Base-by-base conservation (phyloP, 805 yeast species). In the Zygoascus bituminiphila region DNA sequence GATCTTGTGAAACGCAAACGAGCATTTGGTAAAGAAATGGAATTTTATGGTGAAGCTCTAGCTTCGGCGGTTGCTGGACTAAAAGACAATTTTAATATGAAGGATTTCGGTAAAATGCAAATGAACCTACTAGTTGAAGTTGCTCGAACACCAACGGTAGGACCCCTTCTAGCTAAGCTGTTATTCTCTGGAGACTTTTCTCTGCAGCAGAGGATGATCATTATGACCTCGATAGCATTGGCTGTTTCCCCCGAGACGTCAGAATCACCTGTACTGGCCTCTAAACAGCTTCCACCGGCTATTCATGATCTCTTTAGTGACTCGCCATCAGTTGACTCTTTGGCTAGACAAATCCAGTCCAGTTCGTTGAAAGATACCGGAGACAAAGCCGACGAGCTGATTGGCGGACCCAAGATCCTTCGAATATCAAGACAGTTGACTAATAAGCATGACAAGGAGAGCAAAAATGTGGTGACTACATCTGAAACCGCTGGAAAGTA, bases 151-250 rank as follows among this genome's bases (percentile, higher is more conserved):
- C 79, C 87, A 0, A 59, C 67, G 1, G 62, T 47, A 1, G 54
- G 64, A 0, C 57, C 62, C 8, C 56, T 65, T 5, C 57, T 69
- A 5, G 63, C 76, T 37, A 60, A 69, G 23, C 62, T 81, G 15
- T 66, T 88, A 15, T 67, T 78, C 31, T 70, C 74, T 0, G 88
- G 89, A 0, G 98, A 91, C 58, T 78, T 83, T 52, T 87, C 95
- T 0, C 62, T 93, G 17, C 93, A 84, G 52, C 89, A 82, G 51
- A 65, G 98, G 43, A 71, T 89, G 66, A 66, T 77, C 24, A 70
- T 89, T 7, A 63, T 93, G 17, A 77, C 89, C 4, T 68, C 85
- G 0, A 60, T 87, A 10, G 82, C 89, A 0, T 65, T 88, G 21
- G 77, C 85, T 2, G 87, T 88, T 0, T 65, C 95, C 51, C 88